These are phyloP conservation scores for Hirsutella rhossiliensis DNA, from an alignment of 2,329 filamentous ascomycete genomes.

Conservation along the genomic window DNA sequence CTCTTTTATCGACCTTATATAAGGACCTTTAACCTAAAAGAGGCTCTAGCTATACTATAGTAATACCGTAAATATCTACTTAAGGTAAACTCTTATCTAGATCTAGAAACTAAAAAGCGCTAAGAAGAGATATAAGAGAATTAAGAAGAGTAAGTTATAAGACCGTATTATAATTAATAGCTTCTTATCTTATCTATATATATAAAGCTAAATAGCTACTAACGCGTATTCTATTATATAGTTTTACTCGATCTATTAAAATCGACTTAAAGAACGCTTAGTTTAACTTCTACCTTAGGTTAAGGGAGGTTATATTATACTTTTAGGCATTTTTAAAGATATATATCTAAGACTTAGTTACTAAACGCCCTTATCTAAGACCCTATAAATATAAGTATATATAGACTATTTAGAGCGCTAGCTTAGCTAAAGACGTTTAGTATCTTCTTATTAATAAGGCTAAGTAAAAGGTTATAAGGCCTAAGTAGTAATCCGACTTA, in stretches of 20 bases:
- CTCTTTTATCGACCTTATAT: too few species aligned
- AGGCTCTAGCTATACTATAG: not conserved
- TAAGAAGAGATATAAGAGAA: too few species aligned
- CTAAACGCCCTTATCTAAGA: not conserved
- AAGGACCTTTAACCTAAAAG: not conserved
- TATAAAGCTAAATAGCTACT: too few species aligned
- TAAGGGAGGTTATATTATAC: not conserved
- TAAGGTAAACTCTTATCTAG: not conserved
- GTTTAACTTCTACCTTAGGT: not conserved
- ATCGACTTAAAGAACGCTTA: not conserved
- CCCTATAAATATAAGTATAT: not conserved
- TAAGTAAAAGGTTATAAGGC: not conserved
- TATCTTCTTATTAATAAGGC: not conserved
- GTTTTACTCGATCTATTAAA: too few species aligned
- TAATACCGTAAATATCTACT: not conserved
- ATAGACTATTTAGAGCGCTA: not conserved
- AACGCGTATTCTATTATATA: too few species aligned
- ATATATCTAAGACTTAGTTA: not conserved
- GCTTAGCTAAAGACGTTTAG: not conserved
- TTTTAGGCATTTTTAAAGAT: not conserved
- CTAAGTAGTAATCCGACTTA: too few species aligned
- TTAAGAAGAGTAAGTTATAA: too few species aligned
- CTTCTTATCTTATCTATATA: not conserved
- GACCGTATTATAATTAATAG: not conserved
- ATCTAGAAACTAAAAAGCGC: too few species aligned